These are phyloP conservation scores for Diaporthe batatas DNA, from an alignment of 2,329 filamentous ascomycete genomes.

Conservation along the genomic window DNA sequence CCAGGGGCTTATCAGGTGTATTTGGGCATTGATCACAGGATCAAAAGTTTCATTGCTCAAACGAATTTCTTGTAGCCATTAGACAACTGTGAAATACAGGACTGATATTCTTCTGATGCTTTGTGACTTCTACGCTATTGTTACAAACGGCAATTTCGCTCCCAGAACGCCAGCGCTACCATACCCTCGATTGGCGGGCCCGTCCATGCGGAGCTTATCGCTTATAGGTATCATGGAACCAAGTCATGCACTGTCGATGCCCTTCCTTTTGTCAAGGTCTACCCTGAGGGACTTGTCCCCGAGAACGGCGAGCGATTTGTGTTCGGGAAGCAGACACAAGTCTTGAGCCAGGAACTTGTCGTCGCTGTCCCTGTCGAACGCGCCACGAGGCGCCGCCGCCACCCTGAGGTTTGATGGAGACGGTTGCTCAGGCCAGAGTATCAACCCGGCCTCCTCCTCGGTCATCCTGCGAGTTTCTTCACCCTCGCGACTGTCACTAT, in stretches of 20 bases:
- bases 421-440: constrained; percentile 54
- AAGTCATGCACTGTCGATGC: constrained; percentile 33
- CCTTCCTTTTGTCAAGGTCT: constrained; percentile 47
- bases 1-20: neutral
- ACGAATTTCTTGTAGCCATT: neutral
- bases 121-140: neutral
- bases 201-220: neutral
- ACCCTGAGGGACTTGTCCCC: constrained; percentile 48
- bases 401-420: neutral
- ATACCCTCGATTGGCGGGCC: neutral
- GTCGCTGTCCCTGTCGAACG: neutral
- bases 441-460: constrained; percentile 55
- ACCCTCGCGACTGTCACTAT: neutral
- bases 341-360: constrained; percentile 37
- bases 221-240: neutral
- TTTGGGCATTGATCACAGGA: neutral
- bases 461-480: constrained; percentile 51
- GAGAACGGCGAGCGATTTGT: constrained; percentile 40
- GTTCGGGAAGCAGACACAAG: constrained; percentile 19
- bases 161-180: neutral
- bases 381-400: neutral
- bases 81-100: neutral
- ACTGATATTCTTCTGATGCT: neutral
- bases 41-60: neutral
- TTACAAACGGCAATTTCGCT: neutral